Percentiles rank a stretch among this genome's conserved stretches.
Evolutionary conservation across 1,284 basidiomycete genomes (phyloP).

Genomic region (Trametes polyzona): DNA sequence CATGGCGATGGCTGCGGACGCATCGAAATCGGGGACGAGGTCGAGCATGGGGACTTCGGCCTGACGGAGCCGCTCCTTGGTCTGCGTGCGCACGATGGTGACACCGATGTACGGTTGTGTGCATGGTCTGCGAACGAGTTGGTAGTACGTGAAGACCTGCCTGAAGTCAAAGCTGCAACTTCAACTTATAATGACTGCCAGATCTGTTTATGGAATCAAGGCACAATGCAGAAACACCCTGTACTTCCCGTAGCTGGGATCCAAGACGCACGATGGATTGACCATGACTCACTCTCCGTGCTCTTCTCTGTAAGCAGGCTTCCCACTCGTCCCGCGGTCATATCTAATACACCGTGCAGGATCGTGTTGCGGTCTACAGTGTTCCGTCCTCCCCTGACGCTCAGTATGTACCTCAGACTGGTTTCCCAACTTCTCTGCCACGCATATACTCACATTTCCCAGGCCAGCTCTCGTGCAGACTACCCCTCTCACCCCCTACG

Average conservation of each 20-base stretch:
- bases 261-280: constrained; percentile 43
- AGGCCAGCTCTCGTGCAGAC: constrained; percentile 24
- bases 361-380: constrained; percentile 45
- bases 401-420: not conserved
- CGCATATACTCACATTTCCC: not conserved
- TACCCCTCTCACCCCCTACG: constrained; percentile 14
- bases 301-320: constrained; percentile 1
- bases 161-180: too few species aligned
- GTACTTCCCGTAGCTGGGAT: constrained; percentile 31
- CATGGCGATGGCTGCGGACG: constrained; percentile 8
- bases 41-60: constrained; percentile 36
- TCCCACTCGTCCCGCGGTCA: not conserved
- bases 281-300: constrained; percentile 32
- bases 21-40: constrained; percentile 26
- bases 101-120: constrained; percentile 39
- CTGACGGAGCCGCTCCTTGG: constrained; percentile 37
- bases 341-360: constrained; percentile 35
- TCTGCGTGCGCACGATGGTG: constrained; percentile 36
- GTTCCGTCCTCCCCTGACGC: constrained; percentile 25
- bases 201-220: constrained; percentile 10
- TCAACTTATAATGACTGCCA: not conserved
- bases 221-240: not conserved
- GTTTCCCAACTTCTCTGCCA: not conserved
- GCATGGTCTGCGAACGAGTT: constrained; percentile 51
- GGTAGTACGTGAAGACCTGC: constrained; percentile 38